Conservation (phyloP, 1,284 basidiomycete genomes). For the Apiotrichum veenhuisii region DNA sequence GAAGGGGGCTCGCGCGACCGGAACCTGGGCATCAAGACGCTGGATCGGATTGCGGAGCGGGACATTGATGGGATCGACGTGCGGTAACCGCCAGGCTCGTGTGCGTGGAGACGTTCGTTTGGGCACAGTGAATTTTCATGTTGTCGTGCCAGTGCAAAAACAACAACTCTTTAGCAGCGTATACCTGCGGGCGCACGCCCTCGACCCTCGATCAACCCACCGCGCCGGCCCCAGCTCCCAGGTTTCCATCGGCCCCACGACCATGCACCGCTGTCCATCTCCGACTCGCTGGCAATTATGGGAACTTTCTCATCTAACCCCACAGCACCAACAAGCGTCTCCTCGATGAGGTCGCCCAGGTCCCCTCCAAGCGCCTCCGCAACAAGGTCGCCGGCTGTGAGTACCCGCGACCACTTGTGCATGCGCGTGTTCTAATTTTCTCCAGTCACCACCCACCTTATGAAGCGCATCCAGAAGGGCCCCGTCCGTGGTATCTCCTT, state of each 20-base stretch:
- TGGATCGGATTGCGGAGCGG: no score
- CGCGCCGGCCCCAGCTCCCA: no score
- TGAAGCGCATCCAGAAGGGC: constrained; percentile 99
- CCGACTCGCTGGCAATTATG: no score
- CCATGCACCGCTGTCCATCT: neutral
- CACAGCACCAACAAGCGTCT: constrained; percentile 92
- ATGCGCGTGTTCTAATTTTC: neutral
- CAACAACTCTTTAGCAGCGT: no score
- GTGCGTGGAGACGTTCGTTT: no score
- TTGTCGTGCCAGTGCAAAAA: no score
- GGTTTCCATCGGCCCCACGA: no score
- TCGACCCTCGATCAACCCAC: no score
- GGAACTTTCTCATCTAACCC: neutral
- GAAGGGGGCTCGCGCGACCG: neutral
- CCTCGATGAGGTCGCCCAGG: constrained; percentile 97
- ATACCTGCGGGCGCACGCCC: no score
- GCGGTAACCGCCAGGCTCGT: no score
- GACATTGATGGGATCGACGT: no score
- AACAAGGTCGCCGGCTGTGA: constrained; percentile 96
- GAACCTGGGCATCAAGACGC: neutral
- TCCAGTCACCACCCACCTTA: constrained; percentile 91
- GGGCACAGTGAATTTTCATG: no score
- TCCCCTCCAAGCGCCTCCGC: constrained; percentile 97
- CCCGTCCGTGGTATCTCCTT: constrained; percentile 99
- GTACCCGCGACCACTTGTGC: constrained; percentile 13